Conservation (phyloP, 1,284 basidiomycete genomes). For the Veloporphyrellus conicus region DNA sequence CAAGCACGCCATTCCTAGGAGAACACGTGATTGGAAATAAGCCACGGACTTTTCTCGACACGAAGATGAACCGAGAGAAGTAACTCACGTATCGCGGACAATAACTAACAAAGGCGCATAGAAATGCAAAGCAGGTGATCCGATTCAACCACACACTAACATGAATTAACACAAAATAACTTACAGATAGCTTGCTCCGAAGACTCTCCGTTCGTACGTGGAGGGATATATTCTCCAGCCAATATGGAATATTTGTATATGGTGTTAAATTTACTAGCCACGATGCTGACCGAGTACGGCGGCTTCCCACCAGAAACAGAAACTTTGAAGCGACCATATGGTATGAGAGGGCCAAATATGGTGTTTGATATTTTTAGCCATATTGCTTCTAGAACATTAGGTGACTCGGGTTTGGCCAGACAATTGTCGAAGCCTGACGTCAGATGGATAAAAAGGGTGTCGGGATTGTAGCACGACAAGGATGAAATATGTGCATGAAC, state of each 20-base stretch:
- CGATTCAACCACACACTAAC: background rate
- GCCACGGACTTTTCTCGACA: background rate
- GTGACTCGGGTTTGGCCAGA: background rate
- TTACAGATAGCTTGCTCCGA: constrained; percentile 12
- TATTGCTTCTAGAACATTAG: background rate
- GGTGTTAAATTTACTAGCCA: constrained; percentile 2
- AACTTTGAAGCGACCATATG: constrained; percentile 13
- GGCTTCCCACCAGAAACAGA: constrained; percentile 8
- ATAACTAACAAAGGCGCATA: constrained; percentile 2
- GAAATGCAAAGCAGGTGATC: background rate
- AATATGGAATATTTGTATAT: background rate
- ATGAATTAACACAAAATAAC: constrained; percentile 3
- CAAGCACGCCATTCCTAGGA: constrained; percentile 15
- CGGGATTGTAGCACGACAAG: background rate
- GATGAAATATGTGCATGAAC: background rate
- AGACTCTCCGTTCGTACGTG: background rate
- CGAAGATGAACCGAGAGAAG: background rate
- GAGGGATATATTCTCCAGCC: background rate
- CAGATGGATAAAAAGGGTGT: background rate
- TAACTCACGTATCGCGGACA: constrained; percentile 21
- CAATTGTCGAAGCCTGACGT: constrained; percentile 6
- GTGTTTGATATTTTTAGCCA: constrained; percentile 5
- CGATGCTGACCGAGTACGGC: constrained; percentile 7
- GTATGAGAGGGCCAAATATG: background rate
- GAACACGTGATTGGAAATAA: constrained; percentile 4